Evolutionary conservation across 805 yeast species (phyloP).

Genomic region (Kluyveromyces wickerhamii): DNA sequence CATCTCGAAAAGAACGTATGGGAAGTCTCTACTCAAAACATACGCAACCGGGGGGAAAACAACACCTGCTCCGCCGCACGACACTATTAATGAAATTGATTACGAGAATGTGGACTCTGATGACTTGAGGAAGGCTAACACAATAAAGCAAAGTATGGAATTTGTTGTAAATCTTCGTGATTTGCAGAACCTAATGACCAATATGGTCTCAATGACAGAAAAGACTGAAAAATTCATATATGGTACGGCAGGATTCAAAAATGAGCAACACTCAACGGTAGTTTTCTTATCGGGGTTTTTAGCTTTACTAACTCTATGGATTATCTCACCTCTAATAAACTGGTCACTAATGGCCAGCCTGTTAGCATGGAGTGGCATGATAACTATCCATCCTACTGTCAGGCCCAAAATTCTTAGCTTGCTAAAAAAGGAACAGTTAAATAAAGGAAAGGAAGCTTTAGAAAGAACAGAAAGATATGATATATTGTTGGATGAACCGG

Average conservation of each 20-base stretch:
- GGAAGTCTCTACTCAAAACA: slow-evolving; percentile 44
- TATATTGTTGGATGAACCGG: slow-evolving; percentile 63
- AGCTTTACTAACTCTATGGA: slow-evolving; percentile 34
- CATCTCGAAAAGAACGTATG: slow-evolving; percentile 39
- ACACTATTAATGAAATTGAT: slow-evolving; percentile 8
- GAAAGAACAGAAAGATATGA: slow-evolving; percentile 33
- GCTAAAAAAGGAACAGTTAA: slow-evolving; percentile 22
- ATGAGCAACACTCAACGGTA: slow-evolving; percentile 59
- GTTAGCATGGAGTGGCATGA: slow-evolving; percentile 48
- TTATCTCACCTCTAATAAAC: slow-evolving; percentile 48
- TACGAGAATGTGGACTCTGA: slow-evolving; percentile 8
- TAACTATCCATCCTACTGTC: slow-evolving; percentile 53
- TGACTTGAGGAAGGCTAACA: slow-evolving; percentile 19
- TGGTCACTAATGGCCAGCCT: slow-evolving; percentile 53
- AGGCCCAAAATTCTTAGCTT: slow-evolving; percentile 23
- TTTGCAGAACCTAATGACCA: slow-evolving; percentile 56
- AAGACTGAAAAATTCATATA: slow-evolving; percentile 45
- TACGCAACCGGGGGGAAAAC: slow-evolving; percentile 19
- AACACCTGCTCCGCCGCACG: slow-evolving; percentile 10
- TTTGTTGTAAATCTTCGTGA: slow-evolving; percentile 58
- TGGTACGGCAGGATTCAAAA: slow-evolving; percentile 62
- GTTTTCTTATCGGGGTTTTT: slow-evolving; percentile 39
- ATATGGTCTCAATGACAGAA: slow-evolving; percentile 42
- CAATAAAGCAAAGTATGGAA: slow-evolving; percentile 33
- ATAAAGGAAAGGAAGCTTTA: slow-evolving; percentile 17